A percentile compares a stretch with the other conserved stretches of the same genome.
phyloP scores from a whole-genome alignment of 768 basidiomycete genomes.

The Tulasnella sp. region DNA sequence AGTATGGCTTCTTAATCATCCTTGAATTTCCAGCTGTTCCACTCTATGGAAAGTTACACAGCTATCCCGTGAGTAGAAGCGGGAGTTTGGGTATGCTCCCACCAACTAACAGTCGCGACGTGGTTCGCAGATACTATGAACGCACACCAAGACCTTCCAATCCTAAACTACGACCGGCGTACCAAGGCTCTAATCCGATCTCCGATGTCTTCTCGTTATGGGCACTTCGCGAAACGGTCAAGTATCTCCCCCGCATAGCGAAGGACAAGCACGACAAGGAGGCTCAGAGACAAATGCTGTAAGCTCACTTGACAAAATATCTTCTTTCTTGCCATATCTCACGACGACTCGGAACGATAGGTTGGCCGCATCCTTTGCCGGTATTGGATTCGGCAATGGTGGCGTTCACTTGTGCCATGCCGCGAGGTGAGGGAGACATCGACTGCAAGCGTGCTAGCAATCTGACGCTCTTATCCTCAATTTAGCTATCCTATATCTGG shows the following conservation, averaged over 20 bases:
- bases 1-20: neutral
- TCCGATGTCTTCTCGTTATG: constrained; percentile 93
- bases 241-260: constrained; percentile 84
- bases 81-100: constrained; percentile 44
- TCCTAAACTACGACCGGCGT: constrained; percentile 87
- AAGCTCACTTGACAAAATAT: constrained; percentile 39
- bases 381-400: constrained; percentile 93
- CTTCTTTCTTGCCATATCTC: neutral
- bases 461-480: neutral
- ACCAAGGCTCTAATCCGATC: constrained; percentile 92
- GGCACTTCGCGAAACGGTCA: constrained; percentile 87
- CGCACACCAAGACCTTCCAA: constrained; percentile 87
- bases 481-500: constrained; percentile 71
- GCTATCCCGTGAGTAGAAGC: constrained; percentile 74
- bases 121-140: constrained; percentile 71
- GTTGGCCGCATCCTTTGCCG: constrained; percentile 90
- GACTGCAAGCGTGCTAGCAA: neutral
- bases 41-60: constrained; percentile 92
- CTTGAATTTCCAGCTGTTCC: constrained; percentile 61
- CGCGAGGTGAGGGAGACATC: constrained; percentile 60
- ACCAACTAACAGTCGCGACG: neutral
- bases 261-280: constrained; percentile 77
- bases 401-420: constrained; percentile 91
- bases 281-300: constrained; percentile 92
- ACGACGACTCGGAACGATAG: constrained; percentile 46